Evolutionary conservation across 2,329 filamentous ascomycete genomes (phyloP).

Genomic region (Trichoderma brevicompactum): DNA sequence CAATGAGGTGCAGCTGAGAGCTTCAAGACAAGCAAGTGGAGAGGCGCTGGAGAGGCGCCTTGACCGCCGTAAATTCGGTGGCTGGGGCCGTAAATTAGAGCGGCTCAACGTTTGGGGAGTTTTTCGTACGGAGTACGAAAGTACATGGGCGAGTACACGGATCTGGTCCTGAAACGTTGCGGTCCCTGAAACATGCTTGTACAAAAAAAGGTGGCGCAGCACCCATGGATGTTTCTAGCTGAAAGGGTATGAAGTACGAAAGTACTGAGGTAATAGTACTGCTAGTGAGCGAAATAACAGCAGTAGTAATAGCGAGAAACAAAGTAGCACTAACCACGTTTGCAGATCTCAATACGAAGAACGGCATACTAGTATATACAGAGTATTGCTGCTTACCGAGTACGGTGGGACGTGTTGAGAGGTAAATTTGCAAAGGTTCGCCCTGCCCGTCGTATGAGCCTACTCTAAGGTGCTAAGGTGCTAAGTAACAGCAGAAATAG

Average conservation of each 20-base stretch:
- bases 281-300: not conserved
- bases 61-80: conserved; percentile 41
- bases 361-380: too few relatives aligned
- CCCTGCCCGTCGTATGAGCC: not conserved
- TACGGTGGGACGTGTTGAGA: not conserved
- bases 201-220: conserved; percentile 17
- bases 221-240: not conserved
- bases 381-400: not conserved
- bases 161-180: not conserved
- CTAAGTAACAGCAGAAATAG: too few relatives aligned
- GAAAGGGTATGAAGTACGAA: not conserved
- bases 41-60: conserved; percentile 7
- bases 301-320: not conserved
- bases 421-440: not conserved
- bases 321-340: not conserved
- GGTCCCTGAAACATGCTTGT: conserved; percentile 18
- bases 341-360: conserved; percentile 18
- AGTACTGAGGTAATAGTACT: too few relatives aligned
- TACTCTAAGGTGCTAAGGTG: too few relatives aligned
- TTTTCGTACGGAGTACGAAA: conserved; percentile 14
- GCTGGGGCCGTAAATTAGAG: conserved; percentile 33
- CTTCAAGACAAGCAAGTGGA: conserved; percentile 4
- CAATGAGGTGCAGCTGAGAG: conserved; percentile 29
- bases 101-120: not conserved
- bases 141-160: not conserved